Base-by-base conservation (phyloP, 805 yeast species). In the Blastobotrys muscicola region DNA sequence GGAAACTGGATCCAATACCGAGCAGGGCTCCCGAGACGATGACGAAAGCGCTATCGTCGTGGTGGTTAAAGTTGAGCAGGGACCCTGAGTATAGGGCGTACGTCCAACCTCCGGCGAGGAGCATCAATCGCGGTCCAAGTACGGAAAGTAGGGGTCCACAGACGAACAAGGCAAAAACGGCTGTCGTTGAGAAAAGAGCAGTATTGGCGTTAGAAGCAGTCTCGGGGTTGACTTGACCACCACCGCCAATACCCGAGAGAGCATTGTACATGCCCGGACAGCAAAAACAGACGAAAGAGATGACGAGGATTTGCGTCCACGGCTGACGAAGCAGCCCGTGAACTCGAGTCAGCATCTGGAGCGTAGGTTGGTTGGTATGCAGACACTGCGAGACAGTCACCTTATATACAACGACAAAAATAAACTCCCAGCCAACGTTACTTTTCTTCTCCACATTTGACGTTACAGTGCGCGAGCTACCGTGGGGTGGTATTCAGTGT, bases 1-100 rank as follows among this genome's bases (percentile, higher is more conserved):
- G 61, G 42, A 68, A 59, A 29, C 75, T 60, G 7, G 80, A 80
- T 52, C 77, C 71, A 26, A 72, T 47, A 53, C 81, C 82, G 46
- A 76, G 66, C 53, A 69, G 67, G 8, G 80, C 80, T 33, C 79
- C 78, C n/a, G 78, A 69, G 47, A 71, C 72, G 44, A 76, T 70
- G 44, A 70, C 73, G 56, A 74, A 76, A 2, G 76, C 79, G 12
- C 60, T 62, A 50, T 74, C 74, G 38, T 61, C 57, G 41, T 60
- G 67, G 47, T 72, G 72, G 56, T 69, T 64, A 58, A 62, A 76
- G 47, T 70, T 65, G 43, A 76, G 64, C 44, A 76, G 67, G 16
- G 78, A 67, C 16, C 72, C 76, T 36, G 75, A 67, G 54, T 76
- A 76, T 45, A 76, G 54, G 32, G 73, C 68, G 56, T 76, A 76